Evolutionary conservation across 2,329 filamentous ascomycete genomes (phyloP).

Genomic region (Ustilaginoidea virens): DNA sequence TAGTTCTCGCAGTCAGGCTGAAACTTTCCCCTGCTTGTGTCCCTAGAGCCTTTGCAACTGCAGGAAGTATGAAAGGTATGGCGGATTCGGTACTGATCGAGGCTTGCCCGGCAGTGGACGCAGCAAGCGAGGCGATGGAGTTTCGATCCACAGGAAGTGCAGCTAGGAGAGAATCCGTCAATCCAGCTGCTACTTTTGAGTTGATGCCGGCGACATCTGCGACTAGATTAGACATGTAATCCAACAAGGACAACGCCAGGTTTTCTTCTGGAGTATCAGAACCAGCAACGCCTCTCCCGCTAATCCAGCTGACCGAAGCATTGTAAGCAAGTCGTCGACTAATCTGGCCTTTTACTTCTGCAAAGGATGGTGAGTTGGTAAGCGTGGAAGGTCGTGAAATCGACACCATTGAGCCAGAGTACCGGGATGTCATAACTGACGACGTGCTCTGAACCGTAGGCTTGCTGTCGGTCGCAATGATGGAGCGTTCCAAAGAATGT

Average conservation of each 20-base stretch:
- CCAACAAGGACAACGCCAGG: conserved; percentile 7
- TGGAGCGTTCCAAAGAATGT: neutral
- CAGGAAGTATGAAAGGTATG: conserved; percentile 11
- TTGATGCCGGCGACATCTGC: conserved; percentile 8
- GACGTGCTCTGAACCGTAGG: too few species aligned
- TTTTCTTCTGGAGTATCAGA: neutral
- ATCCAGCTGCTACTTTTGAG: conserved; percentile 7
- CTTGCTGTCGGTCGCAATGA: too few species aligned
- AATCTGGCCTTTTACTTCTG: too few species aligned
- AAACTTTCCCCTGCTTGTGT: conserved; percentile 2
- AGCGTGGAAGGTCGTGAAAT: too few species aligned
- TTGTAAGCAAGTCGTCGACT: too few species aligned
- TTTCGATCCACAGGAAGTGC: conserved; percentile 8
- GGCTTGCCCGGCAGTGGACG: conserved; percentile 6
- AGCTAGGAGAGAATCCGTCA: conserved; percentile 9
- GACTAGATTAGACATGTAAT: conserved; percentile 8
- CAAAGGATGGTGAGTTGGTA: too few species aligned
- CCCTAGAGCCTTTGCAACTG: conserved; percentile 8
- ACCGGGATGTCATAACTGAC: too few species aligned
- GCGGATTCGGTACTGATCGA: conserved; percentile 5
- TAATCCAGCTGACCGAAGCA: too few species aligned
- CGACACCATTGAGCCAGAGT: too few species aligned
- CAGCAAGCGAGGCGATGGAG: conserved; percentile 7
- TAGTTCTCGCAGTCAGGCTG: neutral
- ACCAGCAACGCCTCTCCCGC: neutral